Percentiles rank a stretch among this genome's conserved stretches.
Evolutionary conservation across 495 filamentous ascomycete species (phyloP).

Genomic region (Entonaema liquescens): DNA sequence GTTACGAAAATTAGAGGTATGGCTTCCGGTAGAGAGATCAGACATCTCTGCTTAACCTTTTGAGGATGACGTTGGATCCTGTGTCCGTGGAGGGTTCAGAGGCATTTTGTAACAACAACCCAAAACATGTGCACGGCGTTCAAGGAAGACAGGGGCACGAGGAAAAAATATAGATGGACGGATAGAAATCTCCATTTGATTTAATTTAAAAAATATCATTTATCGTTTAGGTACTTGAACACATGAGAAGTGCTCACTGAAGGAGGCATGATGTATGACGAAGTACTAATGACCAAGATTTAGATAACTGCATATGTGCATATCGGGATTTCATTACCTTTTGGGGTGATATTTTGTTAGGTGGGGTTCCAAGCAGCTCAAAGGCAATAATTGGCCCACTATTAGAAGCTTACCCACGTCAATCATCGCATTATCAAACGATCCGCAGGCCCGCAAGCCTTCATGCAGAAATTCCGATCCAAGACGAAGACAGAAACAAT

Average conservation of each 20-base stretch:
- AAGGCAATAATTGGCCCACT: no score
- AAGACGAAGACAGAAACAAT: neutral
- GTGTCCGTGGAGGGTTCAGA: constrained; percentile 2
- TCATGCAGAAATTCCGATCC: neutral
- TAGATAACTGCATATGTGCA: no score
- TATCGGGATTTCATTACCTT: no score
- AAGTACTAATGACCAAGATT: no score
- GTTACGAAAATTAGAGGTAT: constrained; percentile 74
- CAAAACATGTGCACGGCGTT: constrained; percentile 49
- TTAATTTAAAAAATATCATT: neutral
- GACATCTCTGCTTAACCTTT: constrained; percentile 33
- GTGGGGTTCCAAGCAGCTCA: no score
- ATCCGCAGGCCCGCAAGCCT: neutral
- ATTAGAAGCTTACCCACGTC: no score
- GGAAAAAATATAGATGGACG: constrained; percentile 26
- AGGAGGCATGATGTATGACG: no score
- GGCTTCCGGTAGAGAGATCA: constrained; percentile 51
- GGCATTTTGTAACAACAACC: constrained; percentile 32
- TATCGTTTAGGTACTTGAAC: neutral
- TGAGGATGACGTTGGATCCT: neutral
- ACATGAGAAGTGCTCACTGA: neutral
- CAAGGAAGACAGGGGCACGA: constrained; percentile 9
- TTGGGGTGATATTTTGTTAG: no score
- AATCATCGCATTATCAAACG: no score
- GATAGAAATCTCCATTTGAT: constrained; percentile 33